Percentiles rank a stretch among this genome's conserved stretches.
These are phyloP conservation scores for Leccinellum albellum DNA, from an alignment of 768 basidiomycete genomes.

Conservation along the genomic window DNA sequence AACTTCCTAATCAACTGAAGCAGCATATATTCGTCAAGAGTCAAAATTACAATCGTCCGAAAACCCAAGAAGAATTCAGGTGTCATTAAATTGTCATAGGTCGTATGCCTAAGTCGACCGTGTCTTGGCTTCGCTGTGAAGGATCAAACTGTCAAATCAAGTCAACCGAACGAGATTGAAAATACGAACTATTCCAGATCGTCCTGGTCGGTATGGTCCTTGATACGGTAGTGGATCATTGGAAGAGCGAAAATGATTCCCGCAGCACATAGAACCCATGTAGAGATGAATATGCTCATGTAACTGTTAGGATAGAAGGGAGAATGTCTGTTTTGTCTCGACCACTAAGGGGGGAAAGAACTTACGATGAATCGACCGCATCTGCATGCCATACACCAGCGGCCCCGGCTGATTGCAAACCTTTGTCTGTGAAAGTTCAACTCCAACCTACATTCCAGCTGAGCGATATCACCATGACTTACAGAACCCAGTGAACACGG, in stretches of 20 bases:
- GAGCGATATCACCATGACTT: slow-evolving; percentile 27
- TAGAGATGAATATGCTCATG: slow-evolving; percentile 71
- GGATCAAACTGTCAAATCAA: neutral
- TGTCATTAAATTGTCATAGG: neutral
- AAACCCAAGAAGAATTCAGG: neutral
- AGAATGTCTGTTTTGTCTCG: neutral
- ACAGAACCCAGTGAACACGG: slow-evolving; percentile 85
- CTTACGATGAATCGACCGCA: slow-evolving; percentile 58
- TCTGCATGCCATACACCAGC: slow-evolving; percentile 73
- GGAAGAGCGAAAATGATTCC: slow-evolving; percentile 67
- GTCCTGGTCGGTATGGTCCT: slow-evolving; percentile 50
- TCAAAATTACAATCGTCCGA: neutral
- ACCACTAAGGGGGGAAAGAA: slow-evolving; percentile 5
- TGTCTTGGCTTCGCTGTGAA: slow-evolving; percentile 10
- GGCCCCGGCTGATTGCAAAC: slow-evolving; percentile 72
- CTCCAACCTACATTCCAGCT: neutral
- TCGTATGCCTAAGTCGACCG: neutral
- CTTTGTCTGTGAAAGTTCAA: slow-evolving; percentile 50
- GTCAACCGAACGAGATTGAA: neutral
- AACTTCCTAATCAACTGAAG: neutral
- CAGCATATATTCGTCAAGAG: neutral
- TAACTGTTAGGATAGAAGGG: slow-evolving; percentile 32
- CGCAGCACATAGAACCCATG: slow-evolving; percentile 65
- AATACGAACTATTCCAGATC: slow-evolving; percentile 48
- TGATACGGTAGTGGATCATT: slow-evolving; percentile 71